phyloP scores from a whole-genome alignment of 345 rosid species.

The Eutrema japonicum region DNA sequence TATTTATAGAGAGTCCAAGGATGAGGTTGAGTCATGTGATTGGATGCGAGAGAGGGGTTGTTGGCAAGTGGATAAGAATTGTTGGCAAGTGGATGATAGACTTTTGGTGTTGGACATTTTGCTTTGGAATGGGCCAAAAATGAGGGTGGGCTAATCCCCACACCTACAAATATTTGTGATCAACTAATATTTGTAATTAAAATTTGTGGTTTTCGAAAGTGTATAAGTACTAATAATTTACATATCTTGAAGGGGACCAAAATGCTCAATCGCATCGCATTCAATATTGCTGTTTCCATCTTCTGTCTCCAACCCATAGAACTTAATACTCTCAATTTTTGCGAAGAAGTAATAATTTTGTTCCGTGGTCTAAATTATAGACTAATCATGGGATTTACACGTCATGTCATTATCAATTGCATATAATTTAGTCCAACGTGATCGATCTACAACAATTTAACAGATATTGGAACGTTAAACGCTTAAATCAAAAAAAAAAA shows the following conservation, averaged over 20 bases:
- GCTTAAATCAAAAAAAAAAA: too few species aligned
- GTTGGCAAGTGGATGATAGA: too few species aligned
- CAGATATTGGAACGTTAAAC: not conserved
- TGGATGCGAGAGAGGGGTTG: too few species aligned
- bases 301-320: conserved; percentile 20
- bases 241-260: conserved; percentile 36
- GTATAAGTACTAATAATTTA: conserved; percentile 11
- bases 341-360: not conserved
- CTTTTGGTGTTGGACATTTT: too few species aligned
- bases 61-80: too few species aligned
- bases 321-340: conserved; percentile 9
- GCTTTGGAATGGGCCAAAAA: too few species aligned
- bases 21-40: too few species aligned
- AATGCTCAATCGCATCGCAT: conserved; percentile 19
- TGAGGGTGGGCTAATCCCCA: too few species aligned
- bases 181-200: not conserved
- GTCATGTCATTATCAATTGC: not conserved
- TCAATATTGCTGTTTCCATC: conserved; percentile 35
- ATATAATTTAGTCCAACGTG: not conserved
- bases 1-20: too few species aligned
- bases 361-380: not conserved
- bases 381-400: conserved; percentile 8
- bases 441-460: not conserved
- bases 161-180: conserved; percentile 1
- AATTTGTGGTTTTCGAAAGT: not conserved